These are phyloP conservation scores for Athelia psychrophila DNA, from an alignment of 1,284 basidiomycete genomes.

Conservation along the genomic window DNA sequence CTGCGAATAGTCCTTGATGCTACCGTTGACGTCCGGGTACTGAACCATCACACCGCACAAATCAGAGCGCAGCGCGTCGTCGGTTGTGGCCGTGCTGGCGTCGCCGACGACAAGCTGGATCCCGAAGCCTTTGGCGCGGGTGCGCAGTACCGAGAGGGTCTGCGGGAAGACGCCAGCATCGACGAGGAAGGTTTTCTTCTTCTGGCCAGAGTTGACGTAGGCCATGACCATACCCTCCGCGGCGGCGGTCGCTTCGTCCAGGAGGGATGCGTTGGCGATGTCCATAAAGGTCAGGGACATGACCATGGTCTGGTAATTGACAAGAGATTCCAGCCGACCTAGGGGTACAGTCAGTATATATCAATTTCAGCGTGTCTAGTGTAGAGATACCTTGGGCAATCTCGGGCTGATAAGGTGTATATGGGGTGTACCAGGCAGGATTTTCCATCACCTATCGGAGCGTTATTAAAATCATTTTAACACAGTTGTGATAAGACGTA, in stretches of 20 bases:
- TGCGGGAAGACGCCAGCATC: conserved; percentile 83
- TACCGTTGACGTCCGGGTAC: conserved; percentile 91
- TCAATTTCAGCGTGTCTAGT: conserved; percentile 5
- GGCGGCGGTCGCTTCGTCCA: conserved; percentile 92
- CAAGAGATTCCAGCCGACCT: conserved; percentile 93
- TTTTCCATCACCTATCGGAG: conserved; percentile 85
- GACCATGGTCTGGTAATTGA: conserved; percentile 98
- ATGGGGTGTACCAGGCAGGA: conserved; percentile 97
- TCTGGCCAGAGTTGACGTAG: conserved; percentile 60
- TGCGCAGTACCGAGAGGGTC: conserved; percentile 83
- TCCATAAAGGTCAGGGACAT: conserved; percentile 94
- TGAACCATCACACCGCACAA: conserved; percentile 90
- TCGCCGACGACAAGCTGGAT: conserved; percentile 77
- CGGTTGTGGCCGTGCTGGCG: conserved; percentile 46
- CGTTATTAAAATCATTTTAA: not conserved
- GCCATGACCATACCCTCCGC: conserved; percentile 93
- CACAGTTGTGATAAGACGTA: conserved; percentile 31
- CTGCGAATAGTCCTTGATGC: conserved; percentile 73
- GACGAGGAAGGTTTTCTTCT: conserved; percentile 84
- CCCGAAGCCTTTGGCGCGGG: conserved; percentile 88
- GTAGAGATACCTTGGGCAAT: conserved; percentile 77
- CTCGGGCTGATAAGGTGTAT: conserved; percentile 94
- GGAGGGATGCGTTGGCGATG: conserved; percentile 90
- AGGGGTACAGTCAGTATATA: conserved; percentile 13
- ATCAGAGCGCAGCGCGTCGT: conserved; percentile 55